Percentiles rank a stretch among this genome's conserved stretches.
Evolutionary conservation across 1,284 basidiomycete species (phyloP).

Genomic region (Fomitopsis betulina): DNA sequence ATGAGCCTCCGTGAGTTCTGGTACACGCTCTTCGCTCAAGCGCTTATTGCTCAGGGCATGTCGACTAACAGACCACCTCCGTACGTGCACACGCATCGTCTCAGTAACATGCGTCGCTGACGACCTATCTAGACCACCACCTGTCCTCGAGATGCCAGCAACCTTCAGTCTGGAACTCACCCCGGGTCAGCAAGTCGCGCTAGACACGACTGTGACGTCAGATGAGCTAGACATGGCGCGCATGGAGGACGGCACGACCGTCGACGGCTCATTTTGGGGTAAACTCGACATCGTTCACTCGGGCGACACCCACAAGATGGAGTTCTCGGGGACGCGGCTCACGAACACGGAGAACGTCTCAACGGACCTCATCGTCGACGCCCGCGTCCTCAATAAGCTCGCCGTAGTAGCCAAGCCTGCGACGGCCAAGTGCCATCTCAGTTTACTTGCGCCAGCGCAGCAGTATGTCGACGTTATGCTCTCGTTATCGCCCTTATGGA

Average conservation of each 20-base stretch:
- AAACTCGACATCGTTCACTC: constrained; percentile 76
- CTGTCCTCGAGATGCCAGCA: constrained; percentile 80
- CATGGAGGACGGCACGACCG: constrained; percentile 80
- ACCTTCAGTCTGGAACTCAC: constrained; percentile 73
- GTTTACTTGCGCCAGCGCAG: constrained; percentile 59
- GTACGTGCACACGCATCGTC: constrained; percentile 39
- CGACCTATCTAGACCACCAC: constrained; percentile 53
- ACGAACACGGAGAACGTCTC: constrained; percentile 52
- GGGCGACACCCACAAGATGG: constrained; percentile 70
- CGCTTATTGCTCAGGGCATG: background rate
- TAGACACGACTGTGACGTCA: constrained; percentile 71
- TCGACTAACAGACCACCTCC: constrained; percentile 54
- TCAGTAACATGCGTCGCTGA: background rate
- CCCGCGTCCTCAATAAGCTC: constrained; percentile 67
- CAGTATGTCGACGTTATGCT: constrained; percentile 77
- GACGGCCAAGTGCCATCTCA: constrained; percentile 69
- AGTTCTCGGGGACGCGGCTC: constrained; percentile 73
- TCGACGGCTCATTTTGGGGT: constrained; percentile 80
- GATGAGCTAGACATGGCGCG: constrained; percentile 80
- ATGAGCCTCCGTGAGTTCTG: constrained; percentile 66
- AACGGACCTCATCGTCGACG: constrained; percentile 68
- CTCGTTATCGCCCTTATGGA: constrained; percentile 65
- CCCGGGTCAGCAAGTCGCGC: constrained; percentile 68
- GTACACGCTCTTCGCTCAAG: background rate
- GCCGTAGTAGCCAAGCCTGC: constrained; percentile 66